These are phyloP conservation scores for Aspergillus japonicus DNA, from an alignment of 2,329 filamentous ascomycete genomes.

Conservation along the genomic window DNA sequence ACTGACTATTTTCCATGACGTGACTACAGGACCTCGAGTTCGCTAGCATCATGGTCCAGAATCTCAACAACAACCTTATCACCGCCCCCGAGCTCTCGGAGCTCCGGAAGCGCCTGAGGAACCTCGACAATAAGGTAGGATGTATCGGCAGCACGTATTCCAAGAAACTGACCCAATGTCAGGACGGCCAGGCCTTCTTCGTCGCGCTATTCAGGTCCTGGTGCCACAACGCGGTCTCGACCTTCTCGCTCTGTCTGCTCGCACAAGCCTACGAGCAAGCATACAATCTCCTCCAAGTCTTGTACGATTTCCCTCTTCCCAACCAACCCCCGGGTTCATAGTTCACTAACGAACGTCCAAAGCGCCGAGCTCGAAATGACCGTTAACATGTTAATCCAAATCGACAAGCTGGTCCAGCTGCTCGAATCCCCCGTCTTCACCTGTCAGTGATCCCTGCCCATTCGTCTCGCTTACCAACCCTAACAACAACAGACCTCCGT, in stretches of 20 bases:
- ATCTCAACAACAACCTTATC: slow-evolving; percentile 97
- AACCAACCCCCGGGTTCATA: not conserved
- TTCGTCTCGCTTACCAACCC: not conserved
- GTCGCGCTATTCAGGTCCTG: slow-evolving; percentile 91
- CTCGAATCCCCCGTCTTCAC: slow-evolving; percentile 98
- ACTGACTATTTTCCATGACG: too few species aligned
- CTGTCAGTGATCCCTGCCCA: slow-evolving; percentile 58
- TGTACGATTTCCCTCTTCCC: slow-evolving; percentile 56
- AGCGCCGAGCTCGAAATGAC: slow-evolving; percentile 98
- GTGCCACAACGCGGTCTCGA: slow-evolving; percentile 98
- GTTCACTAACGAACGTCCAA: slow-evolving; percentile 22
- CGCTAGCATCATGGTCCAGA: slow-evolving; percentile 99
- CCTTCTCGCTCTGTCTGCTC: slow-evolving; percentile 90
- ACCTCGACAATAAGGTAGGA: slow-evolving; percentile 75
- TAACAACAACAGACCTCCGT: slow-evolving; percentile 67
- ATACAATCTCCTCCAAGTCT: slow-evolving; percentile 92
- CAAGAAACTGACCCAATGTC: slow-evolving; percentile 19
- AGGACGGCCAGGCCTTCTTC: slow-evolving; percentile 95
- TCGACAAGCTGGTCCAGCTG: slow-evolving; percentile 95
- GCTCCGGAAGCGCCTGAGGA: slow-evolving; percentile 82
- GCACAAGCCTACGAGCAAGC: slow-evolving; percentile 98
- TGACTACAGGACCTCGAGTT: slow-evolving; percentile 78
- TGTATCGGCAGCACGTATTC: not conserved
- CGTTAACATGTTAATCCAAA: slow-evolving; percentile 96
- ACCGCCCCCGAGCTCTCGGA: slow-evolving; percentile 93